phyloP scores from a whole-genome alignment of 2,329 filamentous ascomycete species.

The Scopulariopsis brevicaulis region DNA sequence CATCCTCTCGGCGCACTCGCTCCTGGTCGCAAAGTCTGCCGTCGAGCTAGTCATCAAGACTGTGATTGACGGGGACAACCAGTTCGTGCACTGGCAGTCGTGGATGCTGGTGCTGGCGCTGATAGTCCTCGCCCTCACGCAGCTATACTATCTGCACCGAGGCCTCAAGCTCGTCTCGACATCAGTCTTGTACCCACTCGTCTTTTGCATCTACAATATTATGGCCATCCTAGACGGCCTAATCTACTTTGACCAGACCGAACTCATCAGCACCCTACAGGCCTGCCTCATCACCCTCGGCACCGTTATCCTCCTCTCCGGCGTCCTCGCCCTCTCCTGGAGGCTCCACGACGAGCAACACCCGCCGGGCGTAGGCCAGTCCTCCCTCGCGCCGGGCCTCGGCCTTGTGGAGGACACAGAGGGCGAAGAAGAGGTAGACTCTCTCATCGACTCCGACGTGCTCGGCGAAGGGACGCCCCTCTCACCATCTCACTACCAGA shows the following conservation, averaged over 20 bases:
- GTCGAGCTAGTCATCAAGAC: conserved; percentile 88
- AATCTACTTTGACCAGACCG: conserved; percentile 90
- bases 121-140: conserved; percentile 69
- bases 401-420: conserved; percentile 65
- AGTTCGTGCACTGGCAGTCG: conserved; percentile 91
- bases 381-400: conserved; percentile 69
- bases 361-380: conserved; percentile 48
- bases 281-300: conserved; percentile 77
- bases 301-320: conserved; percentile 72
- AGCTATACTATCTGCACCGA: conserved; percentile 90
- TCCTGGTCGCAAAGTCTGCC: conserved; percentile 90
- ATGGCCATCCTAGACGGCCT: conserved; percentile 94
- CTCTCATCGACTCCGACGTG: conserved; percentile 20
- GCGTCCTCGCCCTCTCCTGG: conserved; percentile 89
- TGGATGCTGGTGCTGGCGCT: conserved; percentile 84
- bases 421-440: conserved; percentile 38
- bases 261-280: conserved; percentile 63
- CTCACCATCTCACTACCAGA: conserved; percentile 6
- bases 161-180: conserved; percentile 93
- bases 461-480: conserved; percentile 12
- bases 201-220: conserved; percentile 99
- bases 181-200: conserved; percentile 88
- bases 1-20: conserved; percentile 83
- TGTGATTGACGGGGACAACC: conserved; percentile 73
- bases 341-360: conserved; percentile 70